Evolutionary conservation across 495 filamentous ascomycete species (phyloP).

Genomic region (Aspergillus bridgeri): DNA sequence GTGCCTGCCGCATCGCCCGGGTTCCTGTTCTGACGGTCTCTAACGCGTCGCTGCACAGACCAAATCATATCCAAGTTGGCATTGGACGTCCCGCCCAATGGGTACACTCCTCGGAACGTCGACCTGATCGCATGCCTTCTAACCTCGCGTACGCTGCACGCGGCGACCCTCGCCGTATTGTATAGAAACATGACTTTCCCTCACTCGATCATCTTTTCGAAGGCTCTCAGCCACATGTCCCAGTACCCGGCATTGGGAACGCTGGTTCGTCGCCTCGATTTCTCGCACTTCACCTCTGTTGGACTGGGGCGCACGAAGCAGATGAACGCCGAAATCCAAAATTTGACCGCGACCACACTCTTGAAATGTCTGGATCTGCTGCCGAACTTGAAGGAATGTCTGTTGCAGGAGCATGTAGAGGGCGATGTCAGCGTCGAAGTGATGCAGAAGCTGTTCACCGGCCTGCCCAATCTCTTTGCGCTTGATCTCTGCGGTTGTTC

Average conservation of each 20-base stretch:
- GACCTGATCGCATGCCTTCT: constrained; percentile 77
- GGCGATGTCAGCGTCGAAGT: constrained; percentile 69
- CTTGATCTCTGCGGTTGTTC: constrained; percentile 81
- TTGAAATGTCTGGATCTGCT: constrained; percentile 71
- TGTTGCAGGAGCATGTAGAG: constrained; percentile 81
- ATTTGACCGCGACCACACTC: constrained; percentile 74
- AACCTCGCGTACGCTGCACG: constrained; percentile 71
- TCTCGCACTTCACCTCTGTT: constrained; percentile 84
- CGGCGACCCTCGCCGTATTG: constrained; percentile 71
- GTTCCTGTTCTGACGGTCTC: not conserved
- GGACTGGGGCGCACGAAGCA: constrained; percentile 75
- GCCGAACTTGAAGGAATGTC: constrained; percentile 74
- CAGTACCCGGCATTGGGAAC: constrained; percentile 69
- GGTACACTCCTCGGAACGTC: constrained; percentile 72
- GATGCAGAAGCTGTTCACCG: constrained; percentile 66
- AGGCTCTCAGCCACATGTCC: constrained; percentile 70
- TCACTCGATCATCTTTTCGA: constrained; percentile 81
- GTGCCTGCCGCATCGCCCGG: not conserved
- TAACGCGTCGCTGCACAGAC: constrained; percentile 45
- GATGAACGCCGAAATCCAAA: constrained; percentile 76
- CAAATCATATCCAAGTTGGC: constrained; percentile 74
- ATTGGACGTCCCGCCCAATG: constrained; percentile 73
- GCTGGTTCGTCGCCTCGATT: constrained; percentile 77
- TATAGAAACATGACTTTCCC: constrained; percentile 84
- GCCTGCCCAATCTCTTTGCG: constrained; percentile 62